Conservation (phyloP, 2,329 filamentous ascomycete genomes). For the Aspergillus tanneri region DNA sequence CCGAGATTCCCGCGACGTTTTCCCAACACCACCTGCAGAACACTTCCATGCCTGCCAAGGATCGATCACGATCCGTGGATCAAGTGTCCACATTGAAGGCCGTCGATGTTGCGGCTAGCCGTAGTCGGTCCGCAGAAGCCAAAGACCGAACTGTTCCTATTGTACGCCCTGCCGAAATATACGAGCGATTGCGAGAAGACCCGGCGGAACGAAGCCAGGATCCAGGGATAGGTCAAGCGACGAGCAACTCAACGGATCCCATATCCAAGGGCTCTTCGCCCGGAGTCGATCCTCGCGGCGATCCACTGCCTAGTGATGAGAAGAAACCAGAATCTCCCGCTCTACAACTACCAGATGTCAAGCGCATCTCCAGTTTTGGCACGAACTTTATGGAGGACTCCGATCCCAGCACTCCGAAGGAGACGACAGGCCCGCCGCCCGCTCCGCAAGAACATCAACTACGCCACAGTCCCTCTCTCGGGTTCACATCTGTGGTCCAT, state of each 20-base stretch:
- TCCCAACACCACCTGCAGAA: conserved; percentile 8
- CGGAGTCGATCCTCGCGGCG: background rate
- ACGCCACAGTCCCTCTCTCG: conserved; percentile 54
- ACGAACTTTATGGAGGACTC: conserved; percentile 26
- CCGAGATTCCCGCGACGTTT: conserved; percentile 17
- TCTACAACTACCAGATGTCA: conserved; percentile 43
- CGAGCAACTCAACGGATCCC: conserved; percentile 51
- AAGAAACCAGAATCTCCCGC: conserved; percentile 12
- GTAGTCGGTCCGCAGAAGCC: conserved; percentile 26
- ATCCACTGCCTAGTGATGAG: too few relatives aligned
- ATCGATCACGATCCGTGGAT: conserved; percentile 44
- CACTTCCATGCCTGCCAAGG: conserved; percentile 27
- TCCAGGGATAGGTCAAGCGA: conserved; percentile 58
- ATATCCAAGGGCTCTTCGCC: background rate
- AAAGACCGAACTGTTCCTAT: conserved; percentile 55
- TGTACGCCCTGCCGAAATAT: conserved; percentile 73
- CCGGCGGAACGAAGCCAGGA: conserved; percentile 53
- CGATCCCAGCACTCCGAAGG: conserved; percentile 15
- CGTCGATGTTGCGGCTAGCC: conserved; percentile 24
- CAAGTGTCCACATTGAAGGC: conserved; percentile 19
- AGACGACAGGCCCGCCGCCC: conserved; percentile 11
- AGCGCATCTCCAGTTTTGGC: conserved; percentile 43
- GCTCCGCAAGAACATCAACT: conserved; percentile 31
- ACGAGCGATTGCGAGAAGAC: conserved; percentile 69
- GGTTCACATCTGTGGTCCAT: conserved; percentile 61